Base-by-base conservation (phyloP, 1,284 basidiomycete species). In the Grifola frondosa region DNA sequence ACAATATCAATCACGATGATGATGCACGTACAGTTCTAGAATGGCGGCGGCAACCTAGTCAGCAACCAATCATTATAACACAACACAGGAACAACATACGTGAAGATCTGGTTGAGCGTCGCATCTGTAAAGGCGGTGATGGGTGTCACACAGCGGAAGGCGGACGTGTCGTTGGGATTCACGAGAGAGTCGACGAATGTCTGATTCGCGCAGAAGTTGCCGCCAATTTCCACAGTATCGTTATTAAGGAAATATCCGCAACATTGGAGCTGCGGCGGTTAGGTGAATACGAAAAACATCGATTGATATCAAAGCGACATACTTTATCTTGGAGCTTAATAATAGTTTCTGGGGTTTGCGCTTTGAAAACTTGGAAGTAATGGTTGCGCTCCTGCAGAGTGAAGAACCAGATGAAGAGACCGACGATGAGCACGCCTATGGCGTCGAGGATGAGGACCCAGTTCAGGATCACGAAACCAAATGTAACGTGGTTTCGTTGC, bases 241-340 rank as follows among this genome's bases (percentile, higher is more conserved):
- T 78, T 79, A 12, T 73, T 72, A 43, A 75, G 76, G 64, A 86
- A 86, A 64, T 91, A 94, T 9, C 91, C 91, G 56, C 91, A 94
- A 68, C 91, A 93, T 44, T 68, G 62, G 57, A 89, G 74, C 86
- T 89, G 46, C 13, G 13, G 11, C 26, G 24, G 24, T 11, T 34
- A 23, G 8, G 28, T 2, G 15, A 12, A 30, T 15, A 30, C 19
- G 15, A 24, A 28, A 37, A 41, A 30, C 17, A 24, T 12, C 9
- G 33, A 19, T 7, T 38, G 26, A 34, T 29, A 21, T 17, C 10
- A 25, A 29, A 57, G 26, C 3, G 5, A 53, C 74, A 43, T 52
- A 88, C 88, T 70, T 73, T 65, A 57, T 94, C 81, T 66, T 95
- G 91, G 25, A 94, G 64, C 15, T 66, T 61, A 21, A 80, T 69